phyloP scores from a whole-genome alignment of 371 early-diverging fungal genomes.

The Mortierella sp. region DNA sequence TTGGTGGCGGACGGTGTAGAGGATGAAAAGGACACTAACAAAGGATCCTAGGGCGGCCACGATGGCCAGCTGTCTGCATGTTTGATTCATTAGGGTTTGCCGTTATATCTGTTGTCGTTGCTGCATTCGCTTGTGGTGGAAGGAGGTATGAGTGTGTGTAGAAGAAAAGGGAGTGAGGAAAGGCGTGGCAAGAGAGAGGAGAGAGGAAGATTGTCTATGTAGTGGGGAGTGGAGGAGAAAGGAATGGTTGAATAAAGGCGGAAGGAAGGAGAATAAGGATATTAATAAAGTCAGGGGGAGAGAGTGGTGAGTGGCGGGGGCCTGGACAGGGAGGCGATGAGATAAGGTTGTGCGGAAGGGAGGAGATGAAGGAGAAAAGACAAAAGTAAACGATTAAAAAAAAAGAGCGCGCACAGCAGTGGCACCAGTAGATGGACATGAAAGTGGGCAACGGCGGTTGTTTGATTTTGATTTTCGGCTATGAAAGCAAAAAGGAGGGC shows the following conservation, averaged over 20 bases:
- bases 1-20: slow-evolving; percentile 12
- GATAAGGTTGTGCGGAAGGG: too few species aligned
- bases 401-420: too few species aligned
- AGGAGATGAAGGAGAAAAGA: too few species aligned
- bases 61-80: slow-evolving; percentile 13
- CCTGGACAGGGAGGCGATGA: too few species aligned
- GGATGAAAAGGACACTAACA: slow-evolving; percentile 5
- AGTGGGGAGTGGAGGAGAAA: neutral
- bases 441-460: too few species aligned
- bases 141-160: neutral
- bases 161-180: neutral
- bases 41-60: slow-evolving; percentile 4
- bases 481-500: too few species aligned
- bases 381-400: too few species aligned
- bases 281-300: too few species aligned
- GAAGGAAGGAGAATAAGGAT: too few species aligned
- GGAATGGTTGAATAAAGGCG: neutral
- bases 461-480: too few species aligned
- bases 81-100: slow-evolving; percentile 15
- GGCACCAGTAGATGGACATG: too few species aligned
- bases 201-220: neutral
- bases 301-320: too few species aligned
- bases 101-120: neutral
- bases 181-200: neutral
- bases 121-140: neutral